phyloP scores from a whole-genome alignment of 768 basidiomycete species.

The Ramaria rubella region DNA sequence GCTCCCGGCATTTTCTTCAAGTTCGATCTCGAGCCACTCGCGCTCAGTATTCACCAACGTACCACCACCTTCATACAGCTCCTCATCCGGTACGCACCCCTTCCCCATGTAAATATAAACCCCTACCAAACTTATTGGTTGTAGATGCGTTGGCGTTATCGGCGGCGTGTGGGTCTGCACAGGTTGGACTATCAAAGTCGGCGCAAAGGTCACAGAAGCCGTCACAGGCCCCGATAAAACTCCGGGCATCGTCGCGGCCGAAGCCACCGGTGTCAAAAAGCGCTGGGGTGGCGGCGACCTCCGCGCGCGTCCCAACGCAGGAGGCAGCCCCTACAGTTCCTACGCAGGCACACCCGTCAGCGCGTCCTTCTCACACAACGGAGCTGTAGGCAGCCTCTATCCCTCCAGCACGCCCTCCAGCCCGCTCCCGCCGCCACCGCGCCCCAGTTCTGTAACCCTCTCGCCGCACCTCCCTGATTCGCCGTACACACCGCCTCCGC shows the following conservation, averaged over 20 bases:
- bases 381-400: not conserved
- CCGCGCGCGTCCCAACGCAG: conserved; percentile 41
- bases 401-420: not conserved
- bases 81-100: conserved; percentile 51
- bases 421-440: not conserved
- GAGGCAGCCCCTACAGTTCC: conserved; percentile 30
- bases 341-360: conserved; percentile 32
- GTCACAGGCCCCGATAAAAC: conserved; percentile 46
- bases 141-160: conserved; percentile 80
- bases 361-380: conserved; percentile 7
- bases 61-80: conserved; percentile 79
- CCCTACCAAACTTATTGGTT: not conserved
- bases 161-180: conserved; percentile 87
- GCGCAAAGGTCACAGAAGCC: conserved; percentile 57
- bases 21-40: conserved; percentile 90
- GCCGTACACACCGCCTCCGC: conserved; percentile 21
- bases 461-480: conserved; percentile 17
- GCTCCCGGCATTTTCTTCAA: conserved; percentile 98
- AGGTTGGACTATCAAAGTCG: conserved; percentile 60
- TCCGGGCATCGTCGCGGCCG: conserved; percentile 57
- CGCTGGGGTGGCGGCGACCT: conserved; percentile 68
- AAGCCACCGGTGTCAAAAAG: conserved; percentile 53
- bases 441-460: not conserved
- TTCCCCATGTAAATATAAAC: not conserved
- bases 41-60: conserved; percentile 78